Conservation (phyloP, 768 basidiomycete genomes). For the Rhodosporidiobolus odoratus region DNA sequence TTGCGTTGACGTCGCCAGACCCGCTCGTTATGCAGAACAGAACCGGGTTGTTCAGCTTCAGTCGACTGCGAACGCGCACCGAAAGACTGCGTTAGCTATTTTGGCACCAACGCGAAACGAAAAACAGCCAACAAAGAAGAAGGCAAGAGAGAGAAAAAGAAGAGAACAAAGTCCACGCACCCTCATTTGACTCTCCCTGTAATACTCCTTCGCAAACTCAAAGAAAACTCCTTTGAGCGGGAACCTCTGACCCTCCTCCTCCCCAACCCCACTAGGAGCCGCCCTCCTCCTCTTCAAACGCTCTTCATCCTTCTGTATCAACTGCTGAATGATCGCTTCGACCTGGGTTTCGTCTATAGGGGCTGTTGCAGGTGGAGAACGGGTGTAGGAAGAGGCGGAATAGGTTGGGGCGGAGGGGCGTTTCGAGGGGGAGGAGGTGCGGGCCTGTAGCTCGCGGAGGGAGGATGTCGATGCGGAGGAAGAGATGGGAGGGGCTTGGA, state of each 20-base stretch:
- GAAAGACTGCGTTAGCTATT: constrained; percentile 7
- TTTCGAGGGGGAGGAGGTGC: constrained; percentile 28
- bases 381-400: neutral
- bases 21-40: constrained; percentile 86
- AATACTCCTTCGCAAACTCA: constrained; percentile 96
- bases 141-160: neutral
- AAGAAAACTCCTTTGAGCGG: constrained; percentile 88
- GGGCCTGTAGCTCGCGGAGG: constrained; percentile 33
- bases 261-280: constrained; percentile 51
- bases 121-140: neutral
- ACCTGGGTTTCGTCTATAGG: constrained; percentile 8
- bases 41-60: constrained; percentile 93
- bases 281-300: constrained; percentile 59
- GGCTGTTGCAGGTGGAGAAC: neutral
- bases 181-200: constrained; percentile 98
- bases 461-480: constrained; percentile 34
- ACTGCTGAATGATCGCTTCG: constrained; percentile 74
- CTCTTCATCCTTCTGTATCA: constrained; percentile 94
- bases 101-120: neutral
- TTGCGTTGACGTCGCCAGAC: constrained; percentile 90
- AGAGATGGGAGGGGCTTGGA: neutral
- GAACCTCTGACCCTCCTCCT: constrained; percentile 42
- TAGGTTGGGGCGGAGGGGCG: neutral
- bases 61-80: constrained; percentile 66
- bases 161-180: constrained; percentile 51